Evolutionary conservation across 352 stramenopile species (phyloP), one percentile per base, ranked within the genome.

Genomic region (Pythium aristosporum): DNA sequence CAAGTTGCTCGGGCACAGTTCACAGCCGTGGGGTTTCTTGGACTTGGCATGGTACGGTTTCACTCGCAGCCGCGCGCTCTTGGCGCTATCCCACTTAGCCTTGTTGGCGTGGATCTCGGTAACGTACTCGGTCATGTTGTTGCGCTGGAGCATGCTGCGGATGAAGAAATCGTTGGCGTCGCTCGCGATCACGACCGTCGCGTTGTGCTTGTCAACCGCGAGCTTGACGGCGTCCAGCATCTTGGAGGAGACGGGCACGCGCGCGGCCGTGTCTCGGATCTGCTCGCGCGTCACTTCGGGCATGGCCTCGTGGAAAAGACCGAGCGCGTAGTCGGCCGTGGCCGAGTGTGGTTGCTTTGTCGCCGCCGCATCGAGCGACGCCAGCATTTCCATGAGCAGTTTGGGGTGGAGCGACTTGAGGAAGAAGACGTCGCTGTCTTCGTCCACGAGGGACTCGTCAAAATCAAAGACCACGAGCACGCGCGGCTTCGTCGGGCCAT

Each of bases 131-230:
- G 30, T 49, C n/a, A 76, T 28, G 6, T 53, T 34, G n/a, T 68
- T 36, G 34, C 57, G 56, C 12, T 61, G 34, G 2, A 76, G 62
- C 54, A 76, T 66, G 52, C 62, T 66, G n/a, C 63, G 42, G 63
- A 76, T 76, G 43, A 71, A 76, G 2, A 71, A 50, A 0, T 65
- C 62, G 57, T 73, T 76, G 9, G 69, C 69, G 47, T 76, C 69
- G 41, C 65, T 76, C 10, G 73, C 48, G 55, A 76, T 76, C 20
- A 60, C 34, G 39, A 76, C 56, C 15, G 60, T 62, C 4, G 61
- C 53, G 37, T 62, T 34, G 42, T 69, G 36, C 10, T 60, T 16
- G 21, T 73, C 46, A 16, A 56, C 55, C 1, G 69, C 65, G 15
- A 13, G 10, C 32, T 48, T 59, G 37, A 66, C 36, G 11, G 48